These are phyloP conservation scores for Lactarius psammicola DNA, from an alignment of 768 basidiomycete genomes.

Conservation along the genomic window DNA sequence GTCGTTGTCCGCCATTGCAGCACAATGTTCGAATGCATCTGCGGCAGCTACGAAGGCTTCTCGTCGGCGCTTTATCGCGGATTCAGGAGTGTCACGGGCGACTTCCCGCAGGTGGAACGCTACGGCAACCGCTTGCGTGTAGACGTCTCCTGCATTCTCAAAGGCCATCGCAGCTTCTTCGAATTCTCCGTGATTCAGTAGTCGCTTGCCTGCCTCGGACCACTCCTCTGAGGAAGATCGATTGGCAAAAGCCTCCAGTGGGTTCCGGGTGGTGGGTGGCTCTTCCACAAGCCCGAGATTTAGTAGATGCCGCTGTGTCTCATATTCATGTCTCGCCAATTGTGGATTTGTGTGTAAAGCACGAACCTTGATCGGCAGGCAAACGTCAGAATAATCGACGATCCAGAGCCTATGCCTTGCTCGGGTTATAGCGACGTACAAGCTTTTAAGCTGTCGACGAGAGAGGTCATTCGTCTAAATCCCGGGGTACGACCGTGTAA, in stretches of 20 bases:
- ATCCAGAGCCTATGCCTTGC: conserved; percentile 72
- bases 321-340: not conserved
- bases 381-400: conserved; percentile 52
- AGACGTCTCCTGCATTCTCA: conserved; percentile 10
- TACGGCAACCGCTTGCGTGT: not conserved
- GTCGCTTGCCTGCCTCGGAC: conserved; percentile 14
- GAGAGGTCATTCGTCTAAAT: not conserved
- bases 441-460: conserved; percentile 51
- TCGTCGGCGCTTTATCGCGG: not conserved
- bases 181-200: conserved; percentile 4
- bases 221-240: conserved; percentile 16
- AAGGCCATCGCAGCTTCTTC: conserved; percentile 22
- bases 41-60: conserved; percentile 13
- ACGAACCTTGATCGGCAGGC: conserved; percentile 44
- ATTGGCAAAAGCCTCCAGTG: conserved; percentile 6
- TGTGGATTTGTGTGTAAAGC: conserved; percentile 36
- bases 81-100: conserved; percentile 13
- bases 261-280: not conserved
- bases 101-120: conserved; percentile 14
- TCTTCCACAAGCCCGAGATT: conserved; percentile 3
- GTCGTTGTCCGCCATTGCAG: not conserved
- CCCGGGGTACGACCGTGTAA: not conserved
- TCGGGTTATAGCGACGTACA: conserved; percentile 71
- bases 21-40: conserved; percentile 5
- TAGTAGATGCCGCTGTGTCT: conserved; percentile 10